These are phyloP conservation scores for Arachnopeziza araneosa DNA, from an alignment of 2,329 filamentous ascomycete species.

Conservation along the genomic window DNA sequence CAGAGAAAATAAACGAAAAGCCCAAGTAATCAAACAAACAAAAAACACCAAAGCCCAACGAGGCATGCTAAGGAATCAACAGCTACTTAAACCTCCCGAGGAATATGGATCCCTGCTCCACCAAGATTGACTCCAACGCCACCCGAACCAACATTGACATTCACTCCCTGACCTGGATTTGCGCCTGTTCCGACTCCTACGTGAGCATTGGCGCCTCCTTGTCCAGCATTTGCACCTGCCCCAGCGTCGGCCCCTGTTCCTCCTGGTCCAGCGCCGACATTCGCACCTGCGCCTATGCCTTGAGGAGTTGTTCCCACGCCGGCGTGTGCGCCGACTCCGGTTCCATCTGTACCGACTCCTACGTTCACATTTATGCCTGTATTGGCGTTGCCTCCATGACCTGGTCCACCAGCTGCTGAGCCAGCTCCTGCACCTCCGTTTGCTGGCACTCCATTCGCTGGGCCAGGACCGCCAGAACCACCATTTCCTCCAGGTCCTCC, in stretches of 20 bases:
- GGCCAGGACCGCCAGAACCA: too few species aligned
- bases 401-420: not conserved
- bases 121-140: not conserved
- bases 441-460: too few species aligned
- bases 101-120: not conserved
- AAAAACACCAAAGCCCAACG: not conserved
- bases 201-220: too few species aligned
- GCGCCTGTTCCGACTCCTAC: not conserved
- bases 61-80: not conserved
- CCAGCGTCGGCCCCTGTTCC: slow-evolving; percentile 34
- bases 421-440: too few species aligned
- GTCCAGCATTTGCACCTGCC: too few species aligned
- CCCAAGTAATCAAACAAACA: not conserved
- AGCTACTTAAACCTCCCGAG: not conserved
- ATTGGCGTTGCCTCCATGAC: not conserved
- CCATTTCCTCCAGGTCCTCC: too few species aligned
- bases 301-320: not conserved
- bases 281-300: not conserved
- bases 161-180: not conserved
- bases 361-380: not conserved
- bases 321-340: not conserved
- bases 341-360: not conserved
- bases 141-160: not conserved
- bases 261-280: slow-evolving; percentile 32
- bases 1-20: not conserved